These are phyloP conservation scores for Mycogone perniciosa DNA, from an alignment of 2,329 filamentous ascomycete species.

Conservation along the genomic window DNA sequence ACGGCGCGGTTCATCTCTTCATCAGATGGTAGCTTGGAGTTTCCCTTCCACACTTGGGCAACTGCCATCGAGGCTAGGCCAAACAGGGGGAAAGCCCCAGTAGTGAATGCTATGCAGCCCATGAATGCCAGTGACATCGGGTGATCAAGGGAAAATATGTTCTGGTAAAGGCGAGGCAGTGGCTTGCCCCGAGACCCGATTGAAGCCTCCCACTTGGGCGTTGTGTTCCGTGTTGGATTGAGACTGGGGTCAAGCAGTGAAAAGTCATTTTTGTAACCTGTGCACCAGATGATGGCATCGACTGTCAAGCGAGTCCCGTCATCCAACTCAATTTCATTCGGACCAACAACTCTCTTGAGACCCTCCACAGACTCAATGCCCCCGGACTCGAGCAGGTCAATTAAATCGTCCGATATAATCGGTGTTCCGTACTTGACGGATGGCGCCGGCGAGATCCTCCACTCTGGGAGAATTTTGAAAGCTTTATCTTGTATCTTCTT, in stretches of 20 bases:
- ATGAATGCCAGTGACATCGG: slow-evolving; percentile 36
- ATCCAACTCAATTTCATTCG: slow-evolving; percentile 22
- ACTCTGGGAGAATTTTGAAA: slow-evolving; percentile 18
- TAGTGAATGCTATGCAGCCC: slow-evolving; percentile 10
- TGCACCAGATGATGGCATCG: slow-evolving; percentile 31
- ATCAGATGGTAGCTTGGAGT: slow-evolving; percentile 25
- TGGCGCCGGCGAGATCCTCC: slow-evolving; percentile 21
- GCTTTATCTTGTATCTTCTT: slow-evolving; percentile 12
- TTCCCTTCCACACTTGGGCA: slow-evolving; percentile 21
- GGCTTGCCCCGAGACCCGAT: slow-evolving; percentile 18
- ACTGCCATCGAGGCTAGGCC: slow-evolving; percentile 27
- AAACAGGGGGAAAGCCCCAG: slow-evolving; percentile 16
- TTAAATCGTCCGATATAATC: slow-evolving; percentile 22
- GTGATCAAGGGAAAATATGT: slow-evolving; percentile 36
- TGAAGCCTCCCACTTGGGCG: slow-evolving; percentile 16
- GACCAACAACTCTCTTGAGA: slow-evolving; percentile 18
- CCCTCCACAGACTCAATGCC: slow-evolving; percentile 29
- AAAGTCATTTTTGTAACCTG: slow-evolving; percentile 28
- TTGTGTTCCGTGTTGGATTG: slow-evolving; percentile 15
- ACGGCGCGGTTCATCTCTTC: slow-evolving; percentile 27
- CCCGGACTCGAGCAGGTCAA: slow-evolving; percentile 30
- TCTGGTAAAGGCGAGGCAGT: slow-evolving; percentile 34
- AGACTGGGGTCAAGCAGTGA: slow-evolving; percentile 21
- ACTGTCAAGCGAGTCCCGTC: slow-evolving; percentile 23
- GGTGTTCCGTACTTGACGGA: slow-evolving; percentile 20